phyloP scores from a whole-genome alignment of 2,329 filamentous ascomycete species.

The Claviceps quebecensis region DNA sequence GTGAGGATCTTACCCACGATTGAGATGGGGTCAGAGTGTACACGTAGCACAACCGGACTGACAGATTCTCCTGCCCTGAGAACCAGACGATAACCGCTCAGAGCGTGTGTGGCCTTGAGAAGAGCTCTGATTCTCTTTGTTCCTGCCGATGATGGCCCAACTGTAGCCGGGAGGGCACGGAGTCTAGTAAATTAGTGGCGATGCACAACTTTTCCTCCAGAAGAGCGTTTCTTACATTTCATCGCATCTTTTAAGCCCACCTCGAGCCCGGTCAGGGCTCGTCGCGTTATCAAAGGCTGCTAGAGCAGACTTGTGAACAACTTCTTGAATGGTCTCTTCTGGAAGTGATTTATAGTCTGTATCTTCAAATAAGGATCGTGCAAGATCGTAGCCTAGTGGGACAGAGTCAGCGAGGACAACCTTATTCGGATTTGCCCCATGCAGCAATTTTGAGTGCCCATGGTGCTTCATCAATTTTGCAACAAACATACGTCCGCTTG shows the following conservation, averaged over 20 bases:
- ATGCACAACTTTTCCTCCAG: not conserved
- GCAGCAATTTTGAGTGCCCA: not conserved
- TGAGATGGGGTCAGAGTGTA: slow-evolving; percentile 59
- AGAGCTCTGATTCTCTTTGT: slow-evolving; percentile 46
- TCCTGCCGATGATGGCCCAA: slow-evolving; percentile 36
- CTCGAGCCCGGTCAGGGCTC: slow-evolving; percentile 64
- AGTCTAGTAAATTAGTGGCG: slow-evolving; percentile 30
- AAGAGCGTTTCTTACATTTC: slow-evolving; percentile 45
- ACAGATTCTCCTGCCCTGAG: slow-evolving; percentile 71
- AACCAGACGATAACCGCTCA: slow-evolving; percentile 64
- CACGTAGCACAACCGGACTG: slow-evolving; percentile 62
- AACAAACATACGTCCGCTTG: slow-evolving; percentile 40
- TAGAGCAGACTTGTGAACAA: slow-evolving; percentile 50
- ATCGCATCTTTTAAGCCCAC: slow-evolving; percentile 62
- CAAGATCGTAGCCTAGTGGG: slow-evolving; percentile 44
- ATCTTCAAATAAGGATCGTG: slow-evolving; percentile 46
- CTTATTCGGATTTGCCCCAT: no score
- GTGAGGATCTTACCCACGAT: slow-evolving; percentile 61
- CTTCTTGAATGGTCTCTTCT: slow-evolving; percentile 38
- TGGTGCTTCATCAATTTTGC: not conserved
- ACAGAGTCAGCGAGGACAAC: slow-evolving; percentile 5
- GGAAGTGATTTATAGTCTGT: slow-evolving; percentile 34
- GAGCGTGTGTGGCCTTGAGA: slow-evolving; percentile 56
- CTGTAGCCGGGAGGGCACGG: slow-evolving; percentile 45
- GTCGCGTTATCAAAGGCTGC: slow-evolving; percentile 68